Base-by-base conservation (phyloP, 495 filamentous ascomycete genomes). In the Chlorociboria aeruginascens region DNA sequence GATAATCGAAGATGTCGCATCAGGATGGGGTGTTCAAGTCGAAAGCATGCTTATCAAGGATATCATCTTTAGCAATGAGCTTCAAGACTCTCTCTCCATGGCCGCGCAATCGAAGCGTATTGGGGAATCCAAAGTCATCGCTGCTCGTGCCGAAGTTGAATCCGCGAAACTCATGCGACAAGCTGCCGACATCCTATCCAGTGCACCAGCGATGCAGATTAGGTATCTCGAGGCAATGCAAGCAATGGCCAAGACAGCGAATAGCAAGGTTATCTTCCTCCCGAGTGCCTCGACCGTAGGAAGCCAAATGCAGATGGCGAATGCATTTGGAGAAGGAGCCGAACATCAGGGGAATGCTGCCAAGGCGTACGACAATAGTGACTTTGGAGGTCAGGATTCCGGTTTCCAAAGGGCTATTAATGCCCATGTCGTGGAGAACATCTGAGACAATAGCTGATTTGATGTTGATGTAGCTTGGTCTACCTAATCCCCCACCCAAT, bases 1-100 rank as follows among this genome's bases (percentile, higher is more conserved):
- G 69, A 97, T 99, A 57, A 96, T 99, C 61, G 92, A 95, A 63
- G 89, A 95, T 52, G 90, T 95, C 6, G 92, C 92, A 13, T 67
- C 76, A 25, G 89, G 86, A 51, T 99, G 92, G 92, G 92, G 92
- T 66, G 89, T 94, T 16, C 77, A 85, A 60, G 92, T 99, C 48
- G 93, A 97, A 73, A 86, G 80, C 58, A 99, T 99, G 93, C 78
- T 99, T 48, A 87, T 99, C 76, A 99, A 99, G 68, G 92, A 99
- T 66, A 94, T 99, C 63, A 86, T 96, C 63, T 99, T 99, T 81
- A 85, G 78, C 73, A 77, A 82, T 60, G 92, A 97, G 50, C 78
- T 99, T 30, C 92, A 99, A 65, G 92, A 96, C 50, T 92, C 85
- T n/a, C 77, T 99, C 47, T 92, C 85, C 61, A 99, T 99, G 92